phyloP scores from a whole-genome alignment of 23 red algal genomes.

The Chondrus crispus region DNA sequence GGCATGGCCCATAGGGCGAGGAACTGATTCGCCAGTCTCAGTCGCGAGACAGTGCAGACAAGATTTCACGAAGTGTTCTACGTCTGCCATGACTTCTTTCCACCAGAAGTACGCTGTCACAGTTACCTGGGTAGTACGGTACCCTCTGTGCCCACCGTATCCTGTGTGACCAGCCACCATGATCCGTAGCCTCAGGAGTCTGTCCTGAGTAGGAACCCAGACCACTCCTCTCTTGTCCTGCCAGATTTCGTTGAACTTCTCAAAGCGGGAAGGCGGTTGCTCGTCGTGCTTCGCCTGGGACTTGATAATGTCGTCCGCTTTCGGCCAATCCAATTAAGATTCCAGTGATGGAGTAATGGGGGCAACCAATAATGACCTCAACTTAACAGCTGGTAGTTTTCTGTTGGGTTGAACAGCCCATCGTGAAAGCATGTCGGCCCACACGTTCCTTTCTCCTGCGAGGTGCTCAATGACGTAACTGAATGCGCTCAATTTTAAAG shows the following conservation, averaged over 20 bases:
- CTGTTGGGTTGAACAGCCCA: neutral
- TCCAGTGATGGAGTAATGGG: neutral
- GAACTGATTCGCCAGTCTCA: neutral
- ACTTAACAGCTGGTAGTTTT: neutral
- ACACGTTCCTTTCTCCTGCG: neutral
- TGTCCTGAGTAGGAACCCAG: neutral
- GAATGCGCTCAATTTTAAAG: neutral
- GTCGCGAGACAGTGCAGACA: neutral
- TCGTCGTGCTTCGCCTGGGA: neutral
- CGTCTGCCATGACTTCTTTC: neutral
- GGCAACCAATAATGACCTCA: neutral
- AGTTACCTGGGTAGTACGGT: neutral
- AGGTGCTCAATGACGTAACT: neutral
- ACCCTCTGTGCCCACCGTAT: neutral
- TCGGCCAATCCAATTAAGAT: neutral
- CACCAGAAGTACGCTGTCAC: neutral
- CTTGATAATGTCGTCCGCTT: neutral
- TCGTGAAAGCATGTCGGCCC: neutral
- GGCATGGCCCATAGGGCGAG: neutral
- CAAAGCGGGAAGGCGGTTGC: too few relatives aligned
- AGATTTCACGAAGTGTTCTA: neutral
- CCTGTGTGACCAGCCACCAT: neutral
- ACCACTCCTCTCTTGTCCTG: too few relatives aligned
- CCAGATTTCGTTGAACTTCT: too few relatives aligned
- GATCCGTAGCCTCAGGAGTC: neutral